Conservation (phyloP, 257 asterid species). For the Schizonepeta tenuifolia region DNA sequence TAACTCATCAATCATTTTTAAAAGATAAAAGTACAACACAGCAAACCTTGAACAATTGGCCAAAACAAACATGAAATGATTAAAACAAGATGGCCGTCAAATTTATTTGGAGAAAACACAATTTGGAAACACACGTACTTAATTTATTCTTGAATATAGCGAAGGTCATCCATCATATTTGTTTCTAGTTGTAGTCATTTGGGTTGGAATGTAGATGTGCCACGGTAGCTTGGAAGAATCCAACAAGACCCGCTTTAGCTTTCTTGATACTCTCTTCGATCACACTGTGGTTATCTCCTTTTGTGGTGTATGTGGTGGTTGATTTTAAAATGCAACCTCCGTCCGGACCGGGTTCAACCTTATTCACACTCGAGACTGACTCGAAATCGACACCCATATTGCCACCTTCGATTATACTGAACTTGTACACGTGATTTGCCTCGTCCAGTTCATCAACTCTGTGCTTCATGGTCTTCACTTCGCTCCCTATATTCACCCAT, state of each 20-base stretch:
- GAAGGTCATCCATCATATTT: background rate
- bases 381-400: background rate
- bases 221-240: background rate
- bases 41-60: background rate
- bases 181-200: background rate
- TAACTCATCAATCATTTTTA: too few species aligned
- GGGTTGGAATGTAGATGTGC: constrained; percentile 19
- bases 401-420: background rate
- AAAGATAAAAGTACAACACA: background rate
- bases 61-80: background rate
- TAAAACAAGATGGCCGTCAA: too few species aligned
- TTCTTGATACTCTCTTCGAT: constrained; percentile 5
- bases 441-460: background rate
- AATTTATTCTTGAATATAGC: background rate
- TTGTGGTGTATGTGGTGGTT: background rate
- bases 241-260: background rate
- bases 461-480: background rate
- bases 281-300: background rate
- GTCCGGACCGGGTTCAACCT: background rate
- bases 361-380: background rate
- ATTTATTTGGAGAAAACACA: too few species aligned
- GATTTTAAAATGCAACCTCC: background rate
- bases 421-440: background rate
- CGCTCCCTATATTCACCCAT: background rate
- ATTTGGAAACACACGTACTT: background rate